A percentile compares a stretch with the other conserved stretches of the same genome.
Conservation (phyloP, 192 early-diverging fungal genomes). For the Mortierella claussenii region DNA sequence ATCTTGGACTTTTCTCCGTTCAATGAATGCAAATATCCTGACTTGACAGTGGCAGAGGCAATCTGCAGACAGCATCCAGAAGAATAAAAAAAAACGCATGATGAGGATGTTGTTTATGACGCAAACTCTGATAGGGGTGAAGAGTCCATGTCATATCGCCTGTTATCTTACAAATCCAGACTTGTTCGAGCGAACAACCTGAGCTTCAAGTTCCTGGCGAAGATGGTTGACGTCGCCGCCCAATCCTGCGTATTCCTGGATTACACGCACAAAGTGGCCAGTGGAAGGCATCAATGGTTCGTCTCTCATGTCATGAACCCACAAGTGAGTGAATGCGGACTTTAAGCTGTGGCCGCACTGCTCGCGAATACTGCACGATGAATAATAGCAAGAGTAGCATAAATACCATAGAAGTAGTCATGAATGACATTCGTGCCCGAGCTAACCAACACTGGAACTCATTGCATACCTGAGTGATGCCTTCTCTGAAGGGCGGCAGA, state of each 20-base stretch:
- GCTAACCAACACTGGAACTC: no score
- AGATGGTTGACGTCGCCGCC: conserved; percentile 84
- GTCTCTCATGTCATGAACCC: conserved; percentile 79
- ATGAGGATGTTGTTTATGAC: no score
- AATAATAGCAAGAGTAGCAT: no score
- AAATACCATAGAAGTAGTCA: background rate
- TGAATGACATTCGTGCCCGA: no score
- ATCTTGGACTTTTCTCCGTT: conserved; percentile 67
- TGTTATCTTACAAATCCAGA: conserved; percentile 70
- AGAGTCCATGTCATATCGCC: no score
- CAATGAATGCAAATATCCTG: conserved; percentile 76
- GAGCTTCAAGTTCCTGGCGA: conserved; percentile 77
- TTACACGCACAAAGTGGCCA: conserved; percentile 65
- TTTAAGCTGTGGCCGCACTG: conserved; percentile 90
- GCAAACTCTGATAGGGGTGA: no score
- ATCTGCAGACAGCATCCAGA: conserved; percentile 34
- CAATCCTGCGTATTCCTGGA: conserved; percentile 82
- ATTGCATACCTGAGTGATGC: conserved; percentile 74
- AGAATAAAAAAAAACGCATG: background rate
- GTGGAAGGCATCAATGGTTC: conserved; percentile 78
- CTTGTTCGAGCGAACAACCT: conserved; percentile 65
- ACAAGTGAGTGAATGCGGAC: conserved; percentile 75
- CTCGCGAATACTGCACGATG: conserved; percentile 69
- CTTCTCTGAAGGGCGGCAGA: conserved; percentile 65
- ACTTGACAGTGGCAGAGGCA: conserved; percentile 51